These are phyloP conservation scores for Mycena olivaceomarginata DNA, from an alignment of 768 basidiomycete genomes.

Conservation along the genomic window DNA sequence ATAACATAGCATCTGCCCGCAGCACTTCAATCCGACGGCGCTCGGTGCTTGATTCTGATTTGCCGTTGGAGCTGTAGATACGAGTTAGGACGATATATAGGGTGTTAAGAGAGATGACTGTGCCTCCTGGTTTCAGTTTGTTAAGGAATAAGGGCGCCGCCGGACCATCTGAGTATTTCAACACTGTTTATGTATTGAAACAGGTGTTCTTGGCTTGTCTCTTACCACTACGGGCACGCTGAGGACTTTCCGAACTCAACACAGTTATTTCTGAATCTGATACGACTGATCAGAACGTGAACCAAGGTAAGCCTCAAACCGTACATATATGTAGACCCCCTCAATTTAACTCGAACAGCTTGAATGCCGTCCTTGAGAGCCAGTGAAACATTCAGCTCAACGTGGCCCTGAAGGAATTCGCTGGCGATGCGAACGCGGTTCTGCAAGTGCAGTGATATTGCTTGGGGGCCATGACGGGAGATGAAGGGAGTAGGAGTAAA, in stretches of 20 bases:
- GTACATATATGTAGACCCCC: slow-evolving; percentile 22
- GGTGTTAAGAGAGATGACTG: not conserved
- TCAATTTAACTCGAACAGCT: slow-evolving; percentile 22
- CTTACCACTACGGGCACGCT: too few relatives aligned
- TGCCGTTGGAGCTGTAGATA: not conserved
- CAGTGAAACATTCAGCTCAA: slow-evolving; percentile 23
- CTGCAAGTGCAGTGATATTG: slow-evolving; percentile 13
- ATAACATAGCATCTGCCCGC: slow-evolving; percentile 16
- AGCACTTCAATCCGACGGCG: slow-evolving; percentile 23
- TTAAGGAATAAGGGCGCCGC: too few relatives aligned
- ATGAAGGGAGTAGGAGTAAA: not conserved
- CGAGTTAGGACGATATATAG: too few relatives aligned
- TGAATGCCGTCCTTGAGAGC: slow-evolving; percentile 24
- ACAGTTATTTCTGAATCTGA: slow-evolving; percentile 33
- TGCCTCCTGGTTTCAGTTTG: slow-evolving; percentile 3
- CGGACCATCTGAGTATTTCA: too few relatives aligned
- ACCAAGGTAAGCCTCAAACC: not conserved
- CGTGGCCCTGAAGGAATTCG: slow-evolving; percentile 28
- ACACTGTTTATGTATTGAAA: too few relatives aligned
- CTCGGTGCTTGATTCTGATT: slow-evolving; percentile 2
- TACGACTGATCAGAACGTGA: not conserved
- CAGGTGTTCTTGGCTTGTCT: too few relatives aligned
- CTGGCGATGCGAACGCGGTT: slow-evolving; percentile 22
- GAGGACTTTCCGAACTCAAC: too few relatives aligned
- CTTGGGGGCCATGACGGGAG: not conserved